Base-by-base conservation (phyloP, 1,284 basidiomycete genomes). In the Moniliella sp. region DNA sequence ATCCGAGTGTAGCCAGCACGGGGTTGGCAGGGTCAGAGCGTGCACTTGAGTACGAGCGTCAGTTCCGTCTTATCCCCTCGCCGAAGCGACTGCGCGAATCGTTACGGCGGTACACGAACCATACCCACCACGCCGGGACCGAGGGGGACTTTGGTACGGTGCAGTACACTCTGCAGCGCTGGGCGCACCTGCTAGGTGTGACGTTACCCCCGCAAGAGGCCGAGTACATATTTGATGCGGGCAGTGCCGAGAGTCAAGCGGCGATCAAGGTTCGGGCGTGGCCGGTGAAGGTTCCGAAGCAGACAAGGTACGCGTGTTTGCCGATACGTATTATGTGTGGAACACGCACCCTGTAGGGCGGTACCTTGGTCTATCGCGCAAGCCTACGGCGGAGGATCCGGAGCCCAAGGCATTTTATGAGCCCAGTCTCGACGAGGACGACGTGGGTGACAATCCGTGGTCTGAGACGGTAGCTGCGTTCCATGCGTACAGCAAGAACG, bases 361-460 rank as follows among this genome's bases (percentile, higher is more conserved):
- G 9, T 40, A 43, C 14, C 44, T 57, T 26, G 37, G 40, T 15
- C 42, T 57, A n/a, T 30, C 42, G 25, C 39, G 40, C 7, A 35
- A 50, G 2, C 27, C 52, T 13, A 33, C 33, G 3, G 30, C 47
- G 12, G 40, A 37, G 15, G 31, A 47, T 26, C 17, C 37, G 3
- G 63, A 71, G 28, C 73, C 71, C 0, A 51, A 60, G n/a, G 51
- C 68, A n/a, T 61, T 69, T 4, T 82, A 76, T 73, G 65, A 64
- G 21, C 81, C 67, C 19, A 61, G 61, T 32, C 56, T 69, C 4
- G 39, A 53, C 23, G 55, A 58, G 13, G 50, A 56, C 19, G 40
- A 46, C 57, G 51, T 67, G 11, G 48, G 61, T 1, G 62, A 63
- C 11, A 67, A 70, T 41, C 61, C 65, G 12, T n/a, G 8, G 8